These are phyloP conservation scores for Sherardia arvensis DNA, from an alignment of 257 asterid species.

Conservation along the genomic window DNA sequence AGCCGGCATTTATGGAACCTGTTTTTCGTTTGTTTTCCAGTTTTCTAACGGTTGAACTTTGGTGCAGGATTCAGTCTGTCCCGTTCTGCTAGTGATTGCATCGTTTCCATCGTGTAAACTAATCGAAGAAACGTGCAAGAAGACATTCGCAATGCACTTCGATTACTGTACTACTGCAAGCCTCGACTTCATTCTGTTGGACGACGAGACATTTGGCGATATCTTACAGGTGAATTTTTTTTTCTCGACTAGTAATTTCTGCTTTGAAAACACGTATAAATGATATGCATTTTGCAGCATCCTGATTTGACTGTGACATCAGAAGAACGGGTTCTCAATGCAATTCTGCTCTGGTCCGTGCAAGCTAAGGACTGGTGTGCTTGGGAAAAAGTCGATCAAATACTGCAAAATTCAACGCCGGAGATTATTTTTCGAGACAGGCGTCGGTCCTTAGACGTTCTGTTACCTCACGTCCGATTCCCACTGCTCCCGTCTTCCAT, in stretches of 20 bases:
- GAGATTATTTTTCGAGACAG: slow-evolving; percentile 56
- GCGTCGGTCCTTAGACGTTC: slow-evolving; percentile 34
- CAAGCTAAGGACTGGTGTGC: slow-evolving; percentile 53
- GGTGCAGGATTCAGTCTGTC: slow-evolving; percentile 97
- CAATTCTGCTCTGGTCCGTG: slow-evolving; percentile 70
- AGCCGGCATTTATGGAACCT: slow-evolving; percentile 68
- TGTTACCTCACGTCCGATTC: slow-evolving; percentile 61
- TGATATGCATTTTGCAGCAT: slow-evolving; percentile 51
- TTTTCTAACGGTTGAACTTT: slow-evolving; percentile 50
- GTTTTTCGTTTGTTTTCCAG: slow-evolving; percentile 26
- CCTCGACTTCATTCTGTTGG: slow-evolving; percentile 81
- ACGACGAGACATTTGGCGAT: slow-evolving; percentile 55
- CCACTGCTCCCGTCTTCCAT: slow-evolving; percentile 54
- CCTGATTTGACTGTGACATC: slow-evolving; percentile 89
- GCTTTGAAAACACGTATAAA: slow-evolving; percentile 12
- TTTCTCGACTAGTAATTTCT: neutral
- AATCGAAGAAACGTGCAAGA: slow-evolving; percentile 87
- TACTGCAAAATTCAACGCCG: slow-evolving; percentile 43
- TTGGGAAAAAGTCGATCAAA: slow-evolving; percentile 66
- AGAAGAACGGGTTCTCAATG: slow-evolving; percentile 89
- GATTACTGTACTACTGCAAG: slow-evolving; percentile 91
- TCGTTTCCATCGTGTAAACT: slow-evolving; percentile 82
- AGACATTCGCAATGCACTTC: slow-evolving; percentile 77
- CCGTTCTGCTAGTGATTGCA: slow-evolving; percentile 74
- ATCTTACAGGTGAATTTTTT: slow-evolving; percentile 69